phyloP scores from a whole-genome alignment of 2,329 filamentous ascomycete species.

The Fusarium coffeatum region DNA sequence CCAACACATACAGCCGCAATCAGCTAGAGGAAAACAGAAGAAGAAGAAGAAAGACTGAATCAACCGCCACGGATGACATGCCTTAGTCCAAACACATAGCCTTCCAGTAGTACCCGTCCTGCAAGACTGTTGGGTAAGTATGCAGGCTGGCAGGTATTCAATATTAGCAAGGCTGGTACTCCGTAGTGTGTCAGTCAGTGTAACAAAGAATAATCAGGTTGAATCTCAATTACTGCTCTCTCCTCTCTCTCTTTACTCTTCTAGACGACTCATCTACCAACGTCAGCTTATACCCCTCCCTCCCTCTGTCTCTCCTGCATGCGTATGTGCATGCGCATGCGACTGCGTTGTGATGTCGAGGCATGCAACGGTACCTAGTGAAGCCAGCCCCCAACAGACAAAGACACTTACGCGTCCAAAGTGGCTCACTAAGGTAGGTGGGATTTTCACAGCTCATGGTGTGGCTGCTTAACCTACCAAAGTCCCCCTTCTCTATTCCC shows the following conservation, averaged over 20 bases:
- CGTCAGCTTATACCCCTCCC: constrained; percentile 25
- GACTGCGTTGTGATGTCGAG: background rate
- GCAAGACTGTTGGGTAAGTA: background rate
- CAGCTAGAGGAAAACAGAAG: background rate
- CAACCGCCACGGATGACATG: background rate
- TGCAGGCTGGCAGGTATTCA: background rate
- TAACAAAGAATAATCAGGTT: background rate
- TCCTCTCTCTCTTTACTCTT: background rate
- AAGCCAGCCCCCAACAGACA: constrained; percentile 4
- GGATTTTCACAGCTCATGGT: constrained; percentile 2
- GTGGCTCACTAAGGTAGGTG: constrained; percentile 4
- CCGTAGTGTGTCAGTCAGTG: background rate
- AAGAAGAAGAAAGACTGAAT: background rate
- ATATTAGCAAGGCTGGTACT: constrained; percentile 16
- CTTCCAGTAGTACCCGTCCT: background rate
- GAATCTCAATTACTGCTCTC: background rate
- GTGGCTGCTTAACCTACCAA: background rate
- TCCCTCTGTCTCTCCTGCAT: constrained; percentile 2
- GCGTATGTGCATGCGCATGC: constrained; percentile 2
- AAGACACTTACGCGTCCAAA: constrained; percentile 31
- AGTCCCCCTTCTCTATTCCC: background rate
- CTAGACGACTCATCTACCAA: background rate
- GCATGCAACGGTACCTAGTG: background rate
- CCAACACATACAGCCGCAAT: background rate
- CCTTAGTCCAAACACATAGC: background rate